Conservation (phyloP, 2,329 filamentous ascomycete species). For the Magnaporthiopsis rhizophila region DNA sequence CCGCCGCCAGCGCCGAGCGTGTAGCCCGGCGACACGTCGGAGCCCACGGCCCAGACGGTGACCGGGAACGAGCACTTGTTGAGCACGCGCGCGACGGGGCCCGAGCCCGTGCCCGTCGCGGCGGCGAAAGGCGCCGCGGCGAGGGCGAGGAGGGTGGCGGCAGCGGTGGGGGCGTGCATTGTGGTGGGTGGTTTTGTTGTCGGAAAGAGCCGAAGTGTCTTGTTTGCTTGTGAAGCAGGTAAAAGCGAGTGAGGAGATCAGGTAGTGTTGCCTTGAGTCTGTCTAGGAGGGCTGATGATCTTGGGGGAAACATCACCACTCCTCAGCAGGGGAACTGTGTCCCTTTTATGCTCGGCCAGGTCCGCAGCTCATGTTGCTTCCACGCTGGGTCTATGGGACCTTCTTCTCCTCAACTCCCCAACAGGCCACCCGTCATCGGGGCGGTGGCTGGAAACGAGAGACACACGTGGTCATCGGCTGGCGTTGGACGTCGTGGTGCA, state of each 20-base stretch:
- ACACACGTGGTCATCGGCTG: neutral
- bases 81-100: constrained; percentile 21
- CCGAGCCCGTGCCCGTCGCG: constrained; percentile 20
- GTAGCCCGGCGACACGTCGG: constrained; percentile 17
- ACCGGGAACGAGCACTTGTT: constrained; percentile 28
- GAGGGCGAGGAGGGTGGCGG: constrained; percentile 17
- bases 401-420: neutral
- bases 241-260: neutral
- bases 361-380: neutral
- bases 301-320: neutral
- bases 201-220: neutral
- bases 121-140: constrained; percentile 14
- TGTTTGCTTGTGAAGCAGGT: neutral
- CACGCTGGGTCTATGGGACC: neutral
- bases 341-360: neutral
- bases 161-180: constrained; percentile 15
- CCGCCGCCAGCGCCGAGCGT: constrained; percentile 19
- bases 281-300: neutral
- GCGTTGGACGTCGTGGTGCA: too few relatives aligned
- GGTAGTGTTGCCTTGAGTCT: neutral
- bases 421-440: neutral
- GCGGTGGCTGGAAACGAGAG: neutral
- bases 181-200: neutral
- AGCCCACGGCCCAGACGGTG: constrained; percentile 32
- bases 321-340: neutral